Evolutionary conservation across 2,329 filamentous ascomycete species (phyloP).

Genomic region (Gremmenia infestans): DNA sequence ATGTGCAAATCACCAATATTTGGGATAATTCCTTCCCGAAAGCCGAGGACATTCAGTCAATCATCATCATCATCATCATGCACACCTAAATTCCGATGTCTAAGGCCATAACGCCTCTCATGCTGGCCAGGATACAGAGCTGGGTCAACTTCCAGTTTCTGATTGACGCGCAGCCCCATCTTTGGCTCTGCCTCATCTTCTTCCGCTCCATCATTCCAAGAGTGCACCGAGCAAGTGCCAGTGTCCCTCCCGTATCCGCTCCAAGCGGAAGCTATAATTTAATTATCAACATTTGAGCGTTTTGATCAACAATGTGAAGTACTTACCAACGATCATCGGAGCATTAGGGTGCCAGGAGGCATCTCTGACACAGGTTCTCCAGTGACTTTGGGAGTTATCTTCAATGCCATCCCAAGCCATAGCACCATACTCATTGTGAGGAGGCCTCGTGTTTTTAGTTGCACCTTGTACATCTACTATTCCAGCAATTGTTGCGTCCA

Average conservation of each 20-base stretch:
- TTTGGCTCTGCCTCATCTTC: conserved; percentile 52
- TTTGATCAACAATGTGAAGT: background rate
- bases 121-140: conserved; percentile 6
- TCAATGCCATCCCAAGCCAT: conserved; percentile 23
- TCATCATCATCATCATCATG: background rate
- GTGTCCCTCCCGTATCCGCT: conserved; percentile 61
- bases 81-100: background rate
- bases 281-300: conserved; percentile 8
- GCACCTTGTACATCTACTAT: conserved; percentile 72
- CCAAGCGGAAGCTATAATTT: conserved; percentile 55
- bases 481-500: conserved; percentile 79
- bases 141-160: conserved; percentile 33
- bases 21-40: background rate
- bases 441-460: conserved; percentile 58
- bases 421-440: conserved; percentile 33
- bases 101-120: background rate
- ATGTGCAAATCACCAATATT: background rate
- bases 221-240: conserved; percentile 63
- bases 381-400: conserved; percentile 30
- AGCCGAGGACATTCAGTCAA: background rate
- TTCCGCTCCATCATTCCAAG: conserved; percentile 58
- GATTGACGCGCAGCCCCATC: conserved; percentile 40
- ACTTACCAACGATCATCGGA: conserved; percentile 50
- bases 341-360: conserved; percentile 68
- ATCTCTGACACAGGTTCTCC: conserved; percentile 67